phyloP scores from a whole-genome alignment of 2,329 filamentous ascomycete genomes.

The Hymenoscyphus occultus region DNA sequence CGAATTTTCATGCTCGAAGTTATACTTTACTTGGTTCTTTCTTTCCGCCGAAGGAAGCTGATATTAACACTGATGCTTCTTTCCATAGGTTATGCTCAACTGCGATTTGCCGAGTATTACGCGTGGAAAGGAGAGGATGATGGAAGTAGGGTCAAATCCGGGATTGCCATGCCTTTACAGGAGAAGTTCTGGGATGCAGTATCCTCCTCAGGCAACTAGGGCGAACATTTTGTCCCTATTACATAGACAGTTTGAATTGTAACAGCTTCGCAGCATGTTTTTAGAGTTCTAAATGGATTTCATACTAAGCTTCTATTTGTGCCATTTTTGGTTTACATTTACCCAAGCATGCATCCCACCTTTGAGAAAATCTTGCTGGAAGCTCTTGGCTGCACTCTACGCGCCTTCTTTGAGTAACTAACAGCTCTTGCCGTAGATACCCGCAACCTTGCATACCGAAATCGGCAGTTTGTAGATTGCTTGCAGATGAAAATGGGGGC shows the following conservation, averaged over 20 bases:
- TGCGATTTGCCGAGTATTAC: background rate
- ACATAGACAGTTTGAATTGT: background rate
- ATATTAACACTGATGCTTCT: background rate
- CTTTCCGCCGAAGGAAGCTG: background rate
- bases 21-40: background rate
- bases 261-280: background rate
- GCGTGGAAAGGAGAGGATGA: background rate
- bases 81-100: background rate
- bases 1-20: background rate
- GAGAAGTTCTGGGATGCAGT: background rate
- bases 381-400: background rate
- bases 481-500: background rate
- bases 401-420: background rate
- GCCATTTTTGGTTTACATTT: background rate
- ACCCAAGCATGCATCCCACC: background rate
- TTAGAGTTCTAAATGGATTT: background rate
- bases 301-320: background rate
- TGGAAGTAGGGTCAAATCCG: background rate
- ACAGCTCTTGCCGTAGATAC: background rate
- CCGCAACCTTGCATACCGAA: slow-evolving; percentile 1
- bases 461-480: background rate
- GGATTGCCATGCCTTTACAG: background rate
- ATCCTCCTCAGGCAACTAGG: background rate
- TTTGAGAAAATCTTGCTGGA: background rate
- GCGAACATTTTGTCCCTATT: background rate